Evolutionary conservation across 345 rosid species (phyloP), one percentile per base, ranked within the genome.

Genomic region (Eucalyptus polyanthemos): DNA sequence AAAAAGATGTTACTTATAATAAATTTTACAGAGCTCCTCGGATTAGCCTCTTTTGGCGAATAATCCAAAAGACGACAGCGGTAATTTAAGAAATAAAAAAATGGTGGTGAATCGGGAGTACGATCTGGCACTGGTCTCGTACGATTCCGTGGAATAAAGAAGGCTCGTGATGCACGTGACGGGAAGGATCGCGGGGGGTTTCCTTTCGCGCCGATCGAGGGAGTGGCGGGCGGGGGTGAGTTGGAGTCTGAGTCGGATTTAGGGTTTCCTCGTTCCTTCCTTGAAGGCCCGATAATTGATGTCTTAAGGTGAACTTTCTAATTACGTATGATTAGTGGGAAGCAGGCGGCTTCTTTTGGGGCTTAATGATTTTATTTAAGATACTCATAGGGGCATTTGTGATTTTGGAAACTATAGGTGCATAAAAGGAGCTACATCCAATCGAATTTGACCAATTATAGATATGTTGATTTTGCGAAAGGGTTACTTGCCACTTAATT

Each of bases 371-470:
- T 34, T 40, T 21, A 9, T 76, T 0, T 17, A 5, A 21, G 8
- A 21, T 11, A 19, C 11, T 37, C 3, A 0, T 4, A 0, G 1
- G 47, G 3, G 47, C 21, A 37, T 19, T 72, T 21, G 27, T 40
- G 22, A 21, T 37, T 37, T 8, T 11, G 14, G 2, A 5, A 21
- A 37, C 21, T 37, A 40, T 37, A 21, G 6, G 27, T 3, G 42
- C 27, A 6, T 24, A 11, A 11, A 37, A 72, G 3, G 5, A 37
- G 15, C 7, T 7, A 14, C 14, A 6, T 76, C 14, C 27, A 6
- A 21, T 40, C 1, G 9, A 0, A 2, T 1, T 3, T 21, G 2
- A 11, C 3, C 27, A 6, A 76, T 76, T 6, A 1, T 21, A 5
- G 3, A 76, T 76, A 2, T 6, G 5, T 37, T 0, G 2, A 21